These are phyloP conservation scores for Epichloe baconii DNA, from an alignment of 2,329 filamentous ascomycete species.

Conservation along the genomic window DNA sequence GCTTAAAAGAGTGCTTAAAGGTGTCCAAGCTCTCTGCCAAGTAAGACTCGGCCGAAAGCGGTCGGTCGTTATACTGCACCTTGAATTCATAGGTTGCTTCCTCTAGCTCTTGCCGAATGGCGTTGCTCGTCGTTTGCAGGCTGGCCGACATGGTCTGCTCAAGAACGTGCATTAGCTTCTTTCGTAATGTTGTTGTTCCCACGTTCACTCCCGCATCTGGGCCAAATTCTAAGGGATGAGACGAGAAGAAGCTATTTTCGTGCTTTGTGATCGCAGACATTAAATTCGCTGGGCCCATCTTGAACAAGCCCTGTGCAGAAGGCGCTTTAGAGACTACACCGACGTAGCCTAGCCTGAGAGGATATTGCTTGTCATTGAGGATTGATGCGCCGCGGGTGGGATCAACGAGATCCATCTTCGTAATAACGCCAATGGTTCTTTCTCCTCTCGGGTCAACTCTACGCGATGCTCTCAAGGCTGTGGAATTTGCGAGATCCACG, in stretches of 20 bases:
- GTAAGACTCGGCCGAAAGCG: conserved; percentile 90
- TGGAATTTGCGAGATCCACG: conserved; percentile 93
- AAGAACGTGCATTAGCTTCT: conserved; percentile 93
- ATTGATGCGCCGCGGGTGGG: conserved; percentile 64
- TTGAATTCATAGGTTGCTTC: conserved; percentile 98
- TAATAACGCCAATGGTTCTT: conserved; percentile 95
- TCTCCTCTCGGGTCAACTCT: conserved; percentile 90
- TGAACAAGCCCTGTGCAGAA: conserved; percentile 59
- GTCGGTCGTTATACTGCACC: conserved; percentile 96
- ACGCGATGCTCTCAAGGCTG: conserved; percentile 76
- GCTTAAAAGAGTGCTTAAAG: conserved; percentile 97
- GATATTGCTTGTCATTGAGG: conserved; percentile 81
- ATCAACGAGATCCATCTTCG: conserved; percentile 97
- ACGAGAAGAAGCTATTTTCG: conserved; percentile 73
- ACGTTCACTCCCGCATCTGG: conserved; percentile 58
- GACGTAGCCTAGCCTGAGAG: conserved; percentile 87
- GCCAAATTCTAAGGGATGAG: conserved; percentile 72
- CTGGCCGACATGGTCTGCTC: conserved; percentile 96
- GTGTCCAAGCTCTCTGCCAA: conserved; percentile 87
- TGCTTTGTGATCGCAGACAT: conserved; percentile 73
- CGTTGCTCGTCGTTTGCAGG: conserved; percentile 77
- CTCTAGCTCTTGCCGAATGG: conserved; percentile 87
- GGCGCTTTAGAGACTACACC: conserved; percentile 85
- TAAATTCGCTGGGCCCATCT: conserved; percentile 68
- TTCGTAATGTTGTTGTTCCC: conserved; percentile 75